Percentiles rank a stretch among this genome's conserved stretches.
These are phyloP conservation scores for Baudoinia panamericana DNA, from an alignment of 495 filamentous ascomycete genomes.

Conservation along the genomic window DNA sequence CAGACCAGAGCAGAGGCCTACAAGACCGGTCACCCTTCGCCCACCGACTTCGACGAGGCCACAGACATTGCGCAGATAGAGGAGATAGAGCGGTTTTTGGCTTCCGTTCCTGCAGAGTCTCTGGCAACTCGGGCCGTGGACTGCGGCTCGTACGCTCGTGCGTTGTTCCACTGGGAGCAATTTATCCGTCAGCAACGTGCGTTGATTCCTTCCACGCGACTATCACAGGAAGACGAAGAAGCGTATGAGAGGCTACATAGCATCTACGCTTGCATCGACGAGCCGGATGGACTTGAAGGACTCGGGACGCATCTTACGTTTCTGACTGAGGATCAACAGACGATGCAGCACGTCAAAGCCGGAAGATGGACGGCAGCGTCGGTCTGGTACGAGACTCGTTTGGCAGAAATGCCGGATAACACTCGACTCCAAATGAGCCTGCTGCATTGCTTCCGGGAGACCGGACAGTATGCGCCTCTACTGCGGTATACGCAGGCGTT, in stretches of 20 bases:
- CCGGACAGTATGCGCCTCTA: constrained; percentile 13
- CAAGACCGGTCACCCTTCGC: constrained; percentile 22
- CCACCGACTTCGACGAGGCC: constrained; percentile 26
- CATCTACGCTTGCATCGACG: constrained; percentile 93
- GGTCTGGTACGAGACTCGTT: constrained; percentile 87
- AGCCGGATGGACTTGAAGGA: constrained; percentile 91
- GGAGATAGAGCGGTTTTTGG: constrained; percentile 49
- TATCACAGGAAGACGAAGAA: constrained; percentile 27
- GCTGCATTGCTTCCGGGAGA: constrained; percentile 74
- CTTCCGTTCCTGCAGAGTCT: constrained; percentile 66
- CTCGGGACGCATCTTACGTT: constrained; percentile 74
- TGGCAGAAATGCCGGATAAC: constrained; percentile 66
- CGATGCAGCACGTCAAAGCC: constrained; percentile 79
- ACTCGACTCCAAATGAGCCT: constrained; percentile 67
- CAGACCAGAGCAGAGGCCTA: constrained; percentile 23
- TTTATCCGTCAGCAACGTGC: constrained; percentile 51
- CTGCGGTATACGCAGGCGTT: constrained; percentile 41
- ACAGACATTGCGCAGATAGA: constrained; percentile 39
- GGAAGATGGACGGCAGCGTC: constrained; percentile 97
- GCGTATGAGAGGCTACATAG: constrained; percentile 70
- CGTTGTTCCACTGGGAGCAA: constrained; percentile 87
- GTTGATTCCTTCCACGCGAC: constrained; percentile 23
- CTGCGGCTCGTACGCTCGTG: constrained; percentile 82
- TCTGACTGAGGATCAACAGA: constrained; percentile 78
- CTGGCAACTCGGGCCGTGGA: constrained; percentile 77